Evolutionary conservation across 2,329 filamentous ascomycete genomes (phyloP), one percentile per base, ranked within the genome.

Genomic region (Penicillium corylophilum): DNA sequence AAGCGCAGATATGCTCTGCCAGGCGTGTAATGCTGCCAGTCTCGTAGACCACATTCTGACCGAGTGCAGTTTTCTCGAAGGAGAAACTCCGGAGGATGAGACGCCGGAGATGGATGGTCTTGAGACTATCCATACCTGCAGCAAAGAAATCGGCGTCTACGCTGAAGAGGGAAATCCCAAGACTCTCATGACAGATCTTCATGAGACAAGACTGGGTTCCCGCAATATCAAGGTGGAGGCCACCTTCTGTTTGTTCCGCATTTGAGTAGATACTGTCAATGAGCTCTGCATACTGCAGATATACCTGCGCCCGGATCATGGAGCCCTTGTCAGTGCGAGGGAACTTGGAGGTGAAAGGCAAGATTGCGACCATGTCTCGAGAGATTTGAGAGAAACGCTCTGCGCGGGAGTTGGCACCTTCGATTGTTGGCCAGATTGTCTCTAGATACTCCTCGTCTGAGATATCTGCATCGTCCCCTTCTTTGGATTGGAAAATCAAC

Each of bases 271-370:
- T 50, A 1, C 54, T 31, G 16, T 71, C 74, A 20, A 82, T 82
- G 5, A 75, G 63, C 0, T 66, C 57, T 0, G 63, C 67, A 50
- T 79, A 81, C 2, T 66, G 60, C 13, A 67, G 63, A 60, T 81
- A 81, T 6, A 79, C 74, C 7, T 75, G 74, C 5, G 73, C 71
- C 4, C 80, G 74, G 26, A 82, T 82, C 50, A 80, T 71, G 0
- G 75, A 80, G 1, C 77, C 77, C 59, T 83, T 83, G 48, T 82
- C 81, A 0, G 80, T 82, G 2, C 68, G 65, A 0, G 80, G 78
- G 42, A 76, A 81, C 0, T 70, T 59, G 0, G 66, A 59, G 15
- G 71, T 69, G 6, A 51, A 52, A 2, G 69, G 64, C 3, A 77
- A 48, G 2, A 70, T 56, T 7, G 62, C 58, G 20, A 77, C 62